Evolutionary conservation across 441 rosid species (phyloP), one percentile per base, ranked within the genome.

Genomic region (Gossypium aridum): DNA sequence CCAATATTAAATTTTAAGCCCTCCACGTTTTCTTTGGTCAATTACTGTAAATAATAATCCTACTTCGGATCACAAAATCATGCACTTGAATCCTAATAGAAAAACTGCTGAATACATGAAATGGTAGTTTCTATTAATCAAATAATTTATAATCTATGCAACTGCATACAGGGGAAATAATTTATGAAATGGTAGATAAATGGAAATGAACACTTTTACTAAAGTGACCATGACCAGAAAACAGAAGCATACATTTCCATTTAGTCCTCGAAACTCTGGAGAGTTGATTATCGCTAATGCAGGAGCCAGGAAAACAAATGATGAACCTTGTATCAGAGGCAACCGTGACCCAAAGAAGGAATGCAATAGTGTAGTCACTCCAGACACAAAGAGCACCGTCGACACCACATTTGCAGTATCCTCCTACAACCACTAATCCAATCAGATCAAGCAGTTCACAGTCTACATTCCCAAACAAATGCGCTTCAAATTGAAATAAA

Each of bases 321-420:
- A 93, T 22, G 99, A 96, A 53, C 99, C 99, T 81, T 95, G 99
- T 60, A 95, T 86, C 82, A 95, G 72, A 75, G 99, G 98, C 90
- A 95, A 84, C 86, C 99, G 89, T 8, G 99, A 91, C 1, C 99
- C 99, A 66, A 92, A 87, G 34, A 86, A 88, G 64, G 95, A 87
- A 81, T 95, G 99, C 85, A 95, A 85, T 51, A 95, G 80, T 3
- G 99, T 93, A 73, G 98, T 93, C 73, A 93, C 86, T 76, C 99
- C 98, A 3, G 92, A 90, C 49, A 95, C 85, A 84, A 95, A 90
- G 16, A 95, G 91, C 78, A 87, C 94, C 0, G 99, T 95, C 7
- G 98, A 93, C 7, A 95, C 95, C 76, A 90, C 95, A 54, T 75
- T 88, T 31, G 97, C 81, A 23, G 89, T 85, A 74, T 95, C 99